Evolutionary conservation across 1,284 basidiomycete genomes (phyloP).

Genomic region (Fereydounia khargensis): DNA sequence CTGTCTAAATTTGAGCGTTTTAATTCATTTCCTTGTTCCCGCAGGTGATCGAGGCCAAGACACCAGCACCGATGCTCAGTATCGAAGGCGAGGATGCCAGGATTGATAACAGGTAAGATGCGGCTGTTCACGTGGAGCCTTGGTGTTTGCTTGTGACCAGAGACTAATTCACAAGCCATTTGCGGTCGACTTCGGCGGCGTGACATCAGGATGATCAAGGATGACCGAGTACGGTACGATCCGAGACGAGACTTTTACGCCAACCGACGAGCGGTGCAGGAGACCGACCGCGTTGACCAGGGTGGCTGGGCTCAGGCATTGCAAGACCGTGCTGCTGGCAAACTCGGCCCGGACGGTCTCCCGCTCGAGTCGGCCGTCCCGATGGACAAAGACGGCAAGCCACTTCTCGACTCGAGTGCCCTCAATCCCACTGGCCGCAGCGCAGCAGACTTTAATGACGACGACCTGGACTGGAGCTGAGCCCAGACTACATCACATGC

Average conservation of each 20-base stretch:
- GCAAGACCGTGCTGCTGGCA: slow-evolving; percentile 31
- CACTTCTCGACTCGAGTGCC: slow-evolving; percentile 13
- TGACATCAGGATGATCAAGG: slow-evolving; percentile 74
- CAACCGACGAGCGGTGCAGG: slow-evolving; percentile 25
- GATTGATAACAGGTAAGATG: slow-evolving; percentile 78
- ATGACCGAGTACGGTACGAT: slow-evolving; percentile 66
- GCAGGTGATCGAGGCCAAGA: slow-evolving; percentile 90
- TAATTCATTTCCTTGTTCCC: not conserved
- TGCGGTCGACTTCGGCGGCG: too few relatives aligned
- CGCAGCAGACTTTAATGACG: slow-evolving; percentile 37
- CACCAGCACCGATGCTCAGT: slow-evolving; percentile 76
- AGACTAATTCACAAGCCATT: too few relatives aligned
- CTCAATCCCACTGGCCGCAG: not conserved
- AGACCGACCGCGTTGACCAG: slow-evolving; percentile 44
- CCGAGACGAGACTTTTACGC: slow-evolving; percentile 63
- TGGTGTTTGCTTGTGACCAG: too few relatives aligned
- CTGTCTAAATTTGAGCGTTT: too few relatives aligned
- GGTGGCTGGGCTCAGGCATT: slow-evolving; percentile 45
- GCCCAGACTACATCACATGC: not conserved
- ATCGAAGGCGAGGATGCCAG: slow-evolving; percentile 88
- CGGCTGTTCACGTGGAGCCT: too few relatives aligned
- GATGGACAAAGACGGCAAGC: slow-evolving; percentile 14
- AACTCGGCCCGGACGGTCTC: slow-evolving; percentile 24
- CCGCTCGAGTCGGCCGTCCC: slow-evolving; percentile 11
- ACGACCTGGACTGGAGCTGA: slow-evolving; percentile 50